Percentiles rank a stretch among this genome's conserved stretches.
phyloP scores from a whole-genome alignment of 371 early-diverging fungal species.

The Funneliformis caledonium region DNA sequence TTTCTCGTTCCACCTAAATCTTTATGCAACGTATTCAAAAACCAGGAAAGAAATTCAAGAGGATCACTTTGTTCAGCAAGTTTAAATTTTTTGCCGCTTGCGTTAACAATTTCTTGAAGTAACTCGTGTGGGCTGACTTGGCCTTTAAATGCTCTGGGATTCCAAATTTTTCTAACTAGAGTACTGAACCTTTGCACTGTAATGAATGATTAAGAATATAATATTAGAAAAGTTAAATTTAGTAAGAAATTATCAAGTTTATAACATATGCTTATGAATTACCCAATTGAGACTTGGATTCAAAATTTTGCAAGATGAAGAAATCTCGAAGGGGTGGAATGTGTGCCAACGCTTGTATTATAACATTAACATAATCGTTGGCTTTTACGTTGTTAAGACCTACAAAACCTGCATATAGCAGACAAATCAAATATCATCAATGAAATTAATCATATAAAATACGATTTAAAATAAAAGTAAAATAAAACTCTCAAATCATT shows the following conservation, averaged over 20 bases:
- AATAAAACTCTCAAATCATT: background rate
- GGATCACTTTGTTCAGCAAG: conserved; percentile 87
- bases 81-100: conserved; percentile 82
- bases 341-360: conserved; percentile 90
- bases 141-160: conserved; percentile 90
- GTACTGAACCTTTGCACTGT: conserved; percentile 78
- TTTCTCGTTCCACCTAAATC: conserved; percentile 85
- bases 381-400: conserved; percentile 95
- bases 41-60: conserved; percentile 92
- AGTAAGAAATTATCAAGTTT: background rate
- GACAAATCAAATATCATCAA: background rate
- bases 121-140: conserved; percentile 98
- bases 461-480: background rate
- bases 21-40: conserved; percentile 86
- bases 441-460: background rate
- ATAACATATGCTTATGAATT: conserved; percentile 11
- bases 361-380: conserved; percentile 96
- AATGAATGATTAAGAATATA: conserved; percentile 17
- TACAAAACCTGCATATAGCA: conserved; percentile 71
- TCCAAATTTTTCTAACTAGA: conserved; percentile 93
- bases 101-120: conserved; percentile 89
- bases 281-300: conserved; percentile 63
- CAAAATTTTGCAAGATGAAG: conserved; percentile 74
- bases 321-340: conserved; percentile 86
- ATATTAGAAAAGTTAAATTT: conserved; percentile 11